phyloP scores from a whole-genome alignment of 1,284 basidiomycete species.

The Rhizopogon parksii region DNA sequence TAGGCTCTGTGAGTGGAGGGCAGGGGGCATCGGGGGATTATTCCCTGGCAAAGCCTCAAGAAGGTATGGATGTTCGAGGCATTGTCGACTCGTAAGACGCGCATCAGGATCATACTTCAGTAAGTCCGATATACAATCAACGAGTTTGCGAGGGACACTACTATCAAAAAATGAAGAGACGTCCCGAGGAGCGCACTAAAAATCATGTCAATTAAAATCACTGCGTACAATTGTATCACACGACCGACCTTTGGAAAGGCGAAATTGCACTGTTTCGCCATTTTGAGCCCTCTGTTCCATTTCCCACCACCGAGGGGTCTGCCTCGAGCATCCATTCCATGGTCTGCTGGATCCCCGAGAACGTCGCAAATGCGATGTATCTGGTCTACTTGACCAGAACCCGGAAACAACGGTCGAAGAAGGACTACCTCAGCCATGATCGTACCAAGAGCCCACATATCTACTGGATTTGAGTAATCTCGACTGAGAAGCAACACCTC shows the following conservation, averaged over 20 bases:
- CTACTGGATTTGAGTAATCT: constrained; percentile 94
- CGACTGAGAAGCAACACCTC: constrained; percentile 90
- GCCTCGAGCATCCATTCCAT: constrained; percentile 71
- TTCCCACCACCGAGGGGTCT: constrained; percentile 77
- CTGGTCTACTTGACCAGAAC: constrained; percentile 92
- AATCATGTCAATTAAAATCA: constrained; percentile 8
- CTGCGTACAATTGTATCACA: background rate
- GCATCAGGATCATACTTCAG: constrained; percentile 88
- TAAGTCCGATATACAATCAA: constrained; percentile 90
- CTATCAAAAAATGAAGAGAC: constrained; percentile 77
- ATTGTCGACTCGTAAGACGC: constrained; percentile 81
- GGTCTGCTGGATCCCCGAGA: constrained; percentile 88
- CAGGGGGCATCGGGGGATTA: constrained; percentile 57
- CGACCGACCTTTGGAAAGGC: constrained; percentile 75
- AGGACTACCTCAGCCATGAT: constrained; percentile 97
- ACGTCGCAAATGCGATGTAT: constrained; percentile 85
- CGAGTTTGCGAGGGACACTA: constrained; percentile 70
- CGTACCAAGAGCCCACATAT: constrained; percentile 99
- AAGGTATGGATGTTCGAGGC: constrained; percentile 86
- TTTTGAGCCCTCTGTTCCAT: constrained; percentile 81
- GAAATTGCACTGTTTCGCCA: constrained; percentile 86
- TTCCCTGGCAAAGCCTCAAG: constrained; percentile 63
- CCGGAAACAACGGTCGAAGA: constrained; percentile 95
- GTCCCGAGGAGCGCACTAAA: constrained; percentile 69
- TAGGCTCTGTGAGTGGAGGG: constrained; percentile 32